These are phyloP conservation scores for Buddleja alternifolia DNA, from an alignment of 257 asterid species.

Conservation along the genomic window DNA sequence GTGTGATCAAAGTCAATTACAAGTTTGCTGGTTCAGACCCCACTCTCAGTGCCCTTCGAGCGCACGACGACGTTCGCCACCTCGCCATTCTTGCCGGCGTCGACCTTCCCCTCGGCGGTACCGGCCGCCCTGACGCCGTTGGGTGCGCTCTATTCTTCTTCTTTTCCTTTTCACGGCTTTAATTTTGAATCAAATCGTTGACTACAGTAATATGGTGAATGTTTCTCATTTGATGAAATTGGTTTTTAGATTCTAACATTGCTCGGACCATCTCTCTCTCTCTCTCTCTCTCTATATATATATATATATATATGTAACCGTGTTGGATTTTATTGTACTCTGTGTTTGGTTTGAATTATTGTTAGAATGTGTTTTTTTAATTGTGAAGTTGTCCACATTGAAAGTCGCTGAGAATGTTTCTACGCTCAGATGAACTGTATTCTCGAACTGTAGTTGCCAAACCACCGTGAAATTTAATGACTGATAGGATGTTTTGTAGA, in stretches of 20 bases:
- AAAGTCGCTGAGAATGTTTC: neutral
- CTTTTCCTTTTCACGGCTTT: conserved; percentile 13
- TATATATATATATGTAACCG: neutral
- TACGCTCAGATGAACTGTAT: conserved; percentile 3
- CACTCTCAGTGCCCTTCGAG: conserved; percentile 75
- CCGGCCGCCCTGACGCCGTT: conserved; percentile 94
- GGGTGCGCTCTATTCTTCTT: conserved; percentile 48
- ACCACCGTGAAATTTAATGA: no score
- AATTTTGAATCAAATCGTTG: no score
- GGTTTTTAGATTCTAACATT: neutral
- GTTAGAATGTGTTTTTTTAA: no score
- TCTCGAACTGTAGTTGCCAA: conserved; percentile 25
- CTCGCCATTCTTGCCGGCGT: conserved; percentile 86
- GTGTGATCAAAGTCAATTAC: conserved; percentile 73
- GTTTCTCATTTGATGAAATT: neutral
- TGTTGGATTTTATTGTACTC: neutral
- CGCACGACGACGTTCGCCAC: conserved; percentile 87
- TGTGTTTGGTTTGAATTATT: neutral
- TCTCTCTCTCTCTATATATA: no score
- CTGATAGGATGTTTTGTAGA: no score
- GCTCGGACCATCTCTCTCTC: no score
- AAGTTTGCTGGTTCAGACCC: conserved; percentile 76
- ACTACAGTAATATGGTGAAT: no score
- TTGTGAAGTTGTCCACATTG: conserved; percentile 23
- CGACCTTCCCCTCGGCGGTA: conserved; percentile 96